Conservation (phyloP, 78 protist genomes). For the Diacronema lutheri region DNA sequence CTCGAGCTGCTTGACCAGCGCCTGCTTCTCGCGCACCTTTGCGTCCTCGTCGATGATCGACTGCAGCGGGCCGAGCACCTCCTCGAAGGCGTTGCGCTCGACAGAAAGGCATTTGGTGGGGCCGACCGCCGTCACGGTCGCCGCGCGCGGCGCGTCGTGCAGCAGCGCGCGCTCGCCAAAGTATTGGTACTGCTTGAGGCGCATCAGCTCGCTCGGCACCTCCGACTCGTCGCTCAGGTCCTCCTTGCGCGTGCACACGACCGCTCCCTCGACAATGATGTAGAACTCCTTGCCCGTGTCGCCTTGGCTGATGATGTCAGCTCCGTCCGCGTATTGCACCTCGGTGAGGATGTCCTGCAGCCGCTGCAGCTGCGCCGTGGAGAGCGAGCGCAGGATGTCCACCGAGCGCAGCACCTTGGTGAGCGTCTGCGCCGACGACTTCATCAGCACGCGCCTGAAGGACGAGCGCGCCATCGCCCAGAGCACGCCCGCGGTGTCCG, state of each 20-base stretch:
- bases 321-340: neutral
- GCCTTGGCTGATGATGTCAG: neutral
- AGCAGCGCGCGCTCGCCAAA: slow-evolving; percentile 20
- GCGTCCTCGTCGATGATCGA: neutral
- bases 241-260: neutral
- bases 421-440: neutral
- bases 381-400: neutral
- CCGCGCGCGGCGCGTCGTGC: neutral
- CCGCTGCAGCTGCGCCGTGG: neutral
- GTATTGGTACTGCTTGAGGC: neutral
- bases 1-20: neutral
- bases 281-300: neutral
- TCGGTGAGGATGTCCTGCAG: neutral
- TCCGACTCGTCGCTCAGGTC: neutral
- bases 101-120: neutral
- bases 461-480: neutral
- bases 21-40: neutral
- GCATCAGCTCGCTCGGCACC: neutral
- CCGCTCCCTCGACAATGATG: neutral
- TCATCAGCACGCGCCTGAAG: neutral
- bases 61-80: slow-evolving; percentile 14
- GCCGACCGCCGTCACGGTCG: neutral
- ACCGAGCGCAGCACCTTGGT: neutral
- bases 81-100: neutral
- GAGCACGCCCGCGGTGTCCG: neutral